Base-by-base conservation (phyloP, 1,284 basidiomycete genomes). In the Marasmius tenuissimus region DNA sequence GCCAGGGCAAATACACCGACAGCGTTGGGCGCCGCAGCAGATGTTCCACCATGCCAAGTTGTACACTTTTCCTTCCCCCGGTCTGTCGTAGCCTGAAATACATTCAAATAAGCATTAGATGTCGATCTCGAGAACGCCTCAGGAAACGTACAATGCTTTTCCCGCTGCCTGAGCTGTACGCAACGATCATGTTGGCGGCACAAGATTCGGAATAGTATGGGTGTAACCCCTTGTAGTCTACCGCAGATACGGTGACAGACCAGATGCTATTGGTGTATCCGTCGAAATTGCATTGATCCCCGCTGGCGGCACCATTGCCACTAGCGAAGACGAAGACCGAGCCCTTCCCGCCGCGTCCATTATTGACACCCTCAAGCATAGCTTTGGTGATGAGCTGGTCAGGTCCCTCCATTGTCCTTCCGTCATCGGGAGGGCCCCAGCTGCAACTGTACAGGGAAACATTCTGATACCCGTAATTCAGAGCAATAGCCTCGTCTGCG, bases 231-330 rank as follows among this genome's bases (percentile, higher is more conserved):
- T 93, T 92, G 71, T 91, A 87, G 71, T 99, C 97, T 61, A 98
- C 84, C 0, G 97, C 94, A 7, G 95, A 92, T 34, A 99, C 94
- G 0, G 97, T 99, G 59, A 99, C 89, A 6, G 92, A 94, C 78
- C 95, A 98, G 66, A 98, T 97, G 67, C 92, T 95, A 73, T 99
- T 99, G 39, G 97, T 99, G 76, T 99, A 99, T 7, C 97, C 97
- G 69, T 99, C 97, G 73, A 99, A 99, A 76, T 99, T 99, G 81
- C 97, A 99, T 77, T 99, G 97, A 73, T 99, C 97, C 37, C 92
- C 94, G 58, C 84, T 84, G 4, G 86, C 85, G 34, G 94, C 97
- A 27, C 97, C 97, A 73, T 99, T 99, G 0, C 97, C 97, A 63
- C 95, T 97, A 1, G 97, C 97, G 74, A 99, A 99, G 37, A 99